Evolutionary conservation across 2,329 filamentous ascomycete genomes (phyloP).

Genomic region (Epichloe baconii): DNA sequence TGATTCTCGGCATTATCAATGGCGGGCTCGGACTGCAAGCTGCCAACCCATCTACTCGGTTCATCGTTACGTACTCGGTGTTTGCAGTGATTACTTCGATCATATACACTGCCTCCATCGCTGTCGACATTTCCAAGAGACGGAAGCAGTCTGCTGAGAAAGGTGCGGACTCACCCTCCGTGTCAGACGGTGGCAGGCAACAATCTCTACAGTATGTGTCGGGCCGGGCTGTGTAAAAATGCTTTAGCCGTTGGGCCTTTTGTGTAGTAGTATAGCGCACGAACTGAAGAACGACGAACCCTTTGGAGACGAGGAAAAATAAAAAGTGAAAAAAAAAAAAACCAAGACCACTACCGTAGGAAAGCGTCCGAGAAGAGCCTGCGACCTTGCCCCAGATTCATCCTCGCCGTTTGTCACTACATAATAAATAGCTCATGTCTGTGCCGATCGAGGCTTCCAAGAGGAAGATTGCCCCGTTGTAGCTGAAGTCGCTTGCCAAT

Average conservation of each 20-base stretch:
- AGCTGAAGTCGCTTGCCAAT: not conserved
- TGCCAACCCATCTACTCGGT: constrained; percentile 24
- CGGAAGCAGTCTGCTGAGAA: not conserved
- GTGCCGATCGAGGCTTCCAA: no score
- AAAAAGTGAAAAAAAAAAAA: not conserved
- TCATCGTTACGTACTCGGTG: constrained; percentile 42
- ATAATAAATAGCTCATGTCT: no score
- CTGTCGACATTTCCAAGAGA: not conserved
- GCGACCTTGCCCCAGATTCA: no score
- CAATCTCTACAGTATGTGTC: not conserved
- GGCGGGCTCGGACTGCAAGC: constrained; percentile 48
- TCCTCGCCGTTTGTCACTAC: no score
- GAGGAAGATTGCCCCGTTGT: no score
- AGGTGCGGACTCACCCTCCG: not conserved
- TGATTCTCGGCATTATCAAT: constrained; percentile 48
- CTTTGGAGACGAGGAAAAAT: not conserved
- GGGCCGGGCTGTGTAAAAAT: not conserved
- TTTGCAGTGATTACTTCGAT: constrained; percentile 36
- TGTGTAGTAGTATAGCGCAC: no score
- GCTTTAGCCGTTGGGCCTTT: no score
- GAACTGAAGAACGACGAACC: no score
- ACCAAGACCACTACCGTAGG: not conserved
- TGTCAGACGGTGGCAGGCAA: not conserved
- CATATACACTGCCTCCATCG: constrained; percentile 25
- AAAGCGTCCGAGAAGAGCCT: no score